These are phyloP conservation scores for Hansenula sp. DNA, from an alignment of 1,139 yeast species.

Conservation along the genomic window DNA sequence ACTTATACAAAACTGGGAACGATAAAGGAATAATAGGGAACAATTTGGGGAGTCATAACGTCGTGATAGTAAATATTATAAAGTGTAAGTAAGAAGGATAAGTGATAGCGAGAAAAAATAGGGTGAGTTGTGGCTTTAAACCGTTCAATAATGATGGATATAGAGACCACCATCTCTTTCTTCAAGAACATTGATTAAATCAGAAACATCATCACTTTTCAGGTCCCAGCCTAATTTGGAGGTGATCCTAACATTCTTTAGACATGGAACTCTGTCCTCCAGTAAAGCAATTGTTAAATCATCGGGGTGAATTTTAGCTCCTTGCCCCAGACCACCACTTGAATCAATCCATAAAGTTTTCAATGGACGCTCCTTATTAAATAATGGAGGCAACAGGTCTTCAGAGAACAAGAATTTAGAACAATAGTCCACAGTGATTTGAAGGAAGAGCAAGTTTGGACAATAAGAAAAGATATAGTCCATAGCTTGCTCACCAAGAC, in stretches of 20 bases:
- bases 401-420: constrained; percentile 64
- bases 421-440: constrained; percentile 79
- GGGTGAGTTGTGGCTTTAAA: too few relatives aligned
- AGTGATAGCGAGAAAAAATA: background rate
- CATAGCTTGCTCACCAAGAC: constrained; percentile 61
- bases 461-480: constrained; percentile 74
- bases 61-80: constrained; percentile 1
- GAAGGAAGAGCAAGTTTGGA: constrained; percentile 61
- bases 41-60: constrained; percentile 2
- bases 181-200: constrained; percentile 44
- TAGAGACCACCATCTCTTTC: constrained; percentile 36
- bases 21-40: background rate
- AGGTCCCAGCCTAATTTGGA: constrained; percentile 88
- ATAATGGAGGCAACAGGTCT: constrained; percentile 40
- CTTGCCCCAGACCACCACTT: constrained; percentile 85
- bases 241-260: constrained; percentile 63
- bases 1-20: too few relatives aligned
- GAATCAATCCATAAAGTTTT: constrained; percentile 68
- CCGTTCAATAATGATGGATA: constrained; percentile 22
- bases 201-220: constrained; percentile 62
- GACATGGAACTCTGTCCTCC: constrained; percentile 69
- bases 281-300: constrained; percentile 82
- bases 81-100: background rate
- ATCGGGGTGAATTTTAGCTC: constrained; percentile 78
- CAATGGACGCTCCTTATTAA: constrained; percentile 41